These are phyloP conservation scores for Podaxis mareebaensis DNA, from an alignment of 768 basidiomycete genomes.

Conservation along the genomic window DNA sequence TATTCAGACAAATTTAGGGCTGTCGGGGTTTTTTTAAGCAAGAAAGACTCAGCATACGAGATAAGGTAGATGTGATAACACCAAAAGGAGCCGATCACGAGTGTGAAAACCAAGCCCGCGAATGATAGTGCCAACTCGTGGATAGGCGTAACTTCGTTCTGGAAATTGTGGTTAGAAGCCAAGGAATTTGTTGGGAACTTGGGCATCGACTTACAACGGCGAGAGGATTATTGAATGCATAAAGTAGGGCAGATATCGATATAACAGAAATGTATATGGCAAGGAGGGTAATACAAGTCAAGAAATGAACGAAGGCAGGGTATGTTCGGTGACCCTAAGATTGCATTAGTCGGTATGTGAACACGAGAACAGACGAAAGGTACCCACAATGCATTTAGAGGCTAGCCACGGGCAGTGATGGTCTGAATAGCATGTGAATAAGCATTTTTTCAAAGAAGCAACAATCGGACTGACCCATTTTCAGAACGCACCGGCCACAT, in stretches of 20 bases:
- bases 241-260: slow-evolving; percentile 54
- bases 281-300: slow-evolving; percentile 62
- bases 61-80: slow-evolving; percentile 77
- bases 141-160: slow-evolving; percentile 68
- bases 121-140: slow-evolving; percentile 71
- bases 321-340: slow-evolving; percentile 80
- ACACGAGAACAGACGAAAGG: neutral
- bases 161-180: neutral
- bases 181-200: neutral
- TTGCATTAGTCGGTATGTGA: slow-evolving; percentile 1
- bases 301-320: slow-evolving; percentile 80
- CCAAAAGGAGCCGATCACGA: slow-evolving; percentile 76
- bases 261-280: slow-evolving; percentile 60
- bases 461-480: slow-evolving; percentile 64
- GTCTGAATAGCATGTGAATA: slow-evolving; percentile 43
- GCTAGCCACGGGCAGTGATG: slow-evolving; percentile 90
- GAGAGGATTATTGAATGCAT: slow-evolving; percentile 65
- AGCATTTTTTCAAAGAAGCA: neutral
- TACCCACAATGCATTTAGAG: slow-evolving; percentile 69
- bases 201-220: slow-evolving; percentile 49
- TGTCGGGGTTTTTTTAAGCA: neutral
- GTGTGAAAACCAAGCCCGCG: slow-evolving; percentile 54
- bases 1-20: slow-evolving; percentile 24
- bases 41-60: slow-evolving; percentile 21
- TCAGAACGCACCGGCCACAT: slow-evolving; percentile 79